Percentiles rank a stretch among this genome's conserved stretches.
Evolutionary conservation across 768 basidiomycete genomes (phyloP).

Genomic region (Sarcomyxa edulis): DNA sequence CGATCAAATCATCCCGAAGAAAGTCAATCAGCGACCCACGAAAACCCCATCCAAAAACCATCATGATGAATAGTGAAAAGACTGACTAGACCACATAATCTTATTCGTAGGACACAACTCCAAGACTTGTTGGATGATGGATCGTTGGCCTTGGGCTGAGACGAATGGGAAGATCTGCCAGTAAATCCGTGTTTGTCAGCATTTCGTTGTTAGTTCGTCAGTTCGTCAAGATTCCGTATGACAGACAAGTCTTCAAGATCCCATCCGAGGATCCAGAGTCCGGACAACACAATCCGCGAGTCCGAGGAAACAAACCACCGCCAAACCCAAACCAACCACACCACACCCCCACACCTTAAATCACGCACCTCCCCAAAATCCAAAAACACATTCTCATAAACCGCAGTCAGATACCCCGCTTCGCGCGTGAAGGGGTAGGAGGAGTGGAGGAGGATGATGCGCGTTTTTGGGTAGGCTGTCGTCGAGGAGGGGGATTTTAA

Average conservation of each 20-base stretch:
- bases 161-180: constrained; percentile 69
- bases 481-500: too few relatives aligned
- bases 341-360: too few relatives aligned
- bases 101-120: constrained; percentile 76
- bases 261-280: background rate
- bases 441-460: constrained; percentile 67
- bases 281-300: background rate
- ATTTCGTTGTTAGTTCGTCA: too few relatives aligned
- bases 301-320: background rate
- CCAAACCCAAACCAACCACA: too few relatives aligned
- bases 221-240: too few relatives aligned
- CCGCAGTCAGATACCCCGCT: constrained; percentile 69
- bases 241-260: too few relatives aligned
- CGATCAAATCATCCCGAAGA: too few relatives aligned
- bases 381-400: constrained; percentile 70
- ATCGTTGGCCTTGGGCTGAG: constrained; percentile 56
- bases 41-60: too few relatives aligned
- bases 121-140: constrained; percentile 54
- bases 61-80: too few relatives aligned
- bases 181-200: constrained; percentile 13
- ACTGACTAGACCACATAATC: constrained; percentile 75
- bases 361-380: constrained; percentile 68
- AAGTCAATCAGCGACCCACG: too few relatives aligned
- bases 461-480: constrained; percentile 53
- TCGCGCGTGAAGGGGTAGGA: constrained; percentile 78